Percentiles rank a stretch among this genome's conserved stretches.
phyloP scores from a whole-genome alignment of 441 rosid genomes.

The Populus trichocarpa region DNA sequence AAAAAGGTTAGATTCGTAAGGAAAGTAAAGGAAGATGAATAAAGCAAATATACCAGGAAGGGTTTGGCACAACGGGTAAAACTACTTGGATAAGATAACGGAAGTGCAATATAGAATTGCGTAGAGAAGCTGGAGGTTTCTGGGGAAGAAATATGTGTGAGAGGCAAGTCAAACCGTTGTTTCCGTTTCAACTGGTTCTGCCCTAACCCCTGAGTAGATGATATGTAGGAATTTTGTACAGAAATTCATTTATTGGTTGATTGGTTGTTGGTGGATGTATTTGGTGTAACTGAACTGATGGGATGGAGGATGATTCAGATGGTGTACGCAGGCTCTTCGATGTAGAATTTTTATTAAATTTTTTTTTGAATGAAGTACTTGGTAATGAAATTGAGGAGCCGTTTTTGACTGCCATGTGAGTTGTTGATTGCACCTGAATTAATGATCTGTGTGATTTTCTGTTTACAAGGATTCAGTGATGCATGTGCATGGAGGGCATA shows the following conservation, averaged over 20 bases:
- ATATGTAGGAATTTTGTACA: slow-evolving; percentile 42
- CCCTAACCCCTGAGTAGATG: slow-evolving; percentile 11
- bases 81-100: not conserved
- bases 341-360: not conserved
- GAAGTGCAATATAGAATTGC: not conserved
- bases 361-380: slow-evolving; percentile 7
- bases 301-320: slow-evolving; percentile 7
- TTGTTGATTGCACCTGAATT: too few species aligned
- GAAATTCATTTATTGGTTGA: slow-evolving; percentile 58
- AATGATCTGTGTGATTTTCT: too few species aligned
- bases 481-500: too few species aligned
- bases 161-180: not conserved
- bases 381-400: not conserved
- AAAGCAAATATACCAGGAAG: not conserved
- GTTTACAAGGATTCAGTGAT: too few species aligned
- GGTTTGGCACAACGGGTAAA: not conserved
- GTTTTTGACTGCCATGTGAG: not conserved
- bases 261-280: slow-evolving; percentile 29
- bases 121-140: slow-evolving; percentile 1
- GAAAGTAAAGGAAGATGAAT: not conserved
- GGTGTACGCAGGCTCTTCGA: not conserved
- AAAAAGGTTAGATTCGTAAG: not conserved
- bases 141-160: slow-evolving; percentile 1
- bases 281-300: slow-evolving; percentile 18
- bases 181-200: slow-evolving; percentile 8